These are phyloP conservation scores for Saccharomycopsis vini DNA, from an alignment of 805 yeast species.

Conservation along the genomic window DNA sequence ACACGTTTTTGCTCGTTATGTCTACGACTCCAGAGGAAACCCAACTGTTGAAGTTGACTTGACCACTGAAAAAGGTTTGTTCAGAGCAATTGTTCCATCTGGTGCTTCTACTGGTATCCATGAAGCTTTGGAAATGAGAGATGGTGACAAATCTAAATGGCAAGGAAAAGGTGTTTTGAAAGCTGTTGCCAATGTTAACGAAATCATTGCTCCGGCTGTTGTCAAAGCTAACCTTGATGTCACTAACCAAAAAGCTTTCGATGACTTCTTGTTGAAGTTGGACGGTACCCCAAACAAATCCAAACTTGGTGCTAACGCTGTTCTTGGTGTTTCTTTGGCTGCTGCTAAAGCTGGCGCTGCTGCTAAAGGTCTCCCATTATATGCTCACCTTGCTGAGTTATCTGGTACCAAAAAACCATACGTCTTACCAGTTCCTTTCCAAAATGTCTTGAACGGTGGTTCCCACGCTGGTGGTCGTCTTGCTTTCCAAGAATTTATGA, in stretches of 20 bases:
- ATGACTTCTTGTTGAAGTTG: conserved; percentile 72
- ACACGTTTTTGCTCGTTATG: conserved; percentile 89
- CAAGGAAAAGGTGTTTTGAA: conserved; percentile 96
- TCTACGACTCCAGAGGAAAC: conserved; percentile 99
- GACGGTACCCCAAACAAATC: conserved; percentile 98
- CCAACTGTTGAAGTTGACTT: conserved; percentile 99
- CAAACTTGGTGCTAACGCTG: conserved; percentile 97
- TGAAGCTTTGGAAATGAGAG: conserved; percentile 98
- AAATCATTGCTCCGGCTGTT: conserved; percentile 89
- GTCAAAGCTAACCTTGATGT: conserved; percentile 74
- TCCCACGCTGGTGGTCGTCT: conserved; percentile 99
- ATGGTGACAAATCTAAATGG: conserved; percentile 96
- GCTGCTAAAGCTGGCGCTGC: conserved; percentile 98
- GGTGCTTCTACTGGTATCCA: conserved; percentile 99
- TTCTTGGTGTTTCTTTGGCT: conserved; percentile 95
- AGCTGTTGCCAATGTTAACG: conserved; percentile 95
- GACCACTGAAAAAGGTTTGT: conserved; percentile 83
- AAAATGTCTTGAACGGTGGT: conserved; percentile 98
- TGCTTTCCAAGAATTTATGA: conserved; percentile 99
- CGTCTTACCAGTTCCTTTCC: conserved; percentile 98
- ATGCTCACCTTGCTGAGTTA: conserved; percentile 80
- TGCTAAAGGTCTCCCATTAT: conserved; percentile 86
- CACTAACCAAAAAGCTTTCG: conserved; percentile 78
- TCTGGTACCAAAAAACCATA: conserved; percentile 62
- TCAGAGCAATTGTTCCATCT: conserved; percentile 98